These are phyloP conservation scores for Prunus armeniaca DNA, from an alignment of 306 rosid genomes.

Conservation along the genomic window DNA sequence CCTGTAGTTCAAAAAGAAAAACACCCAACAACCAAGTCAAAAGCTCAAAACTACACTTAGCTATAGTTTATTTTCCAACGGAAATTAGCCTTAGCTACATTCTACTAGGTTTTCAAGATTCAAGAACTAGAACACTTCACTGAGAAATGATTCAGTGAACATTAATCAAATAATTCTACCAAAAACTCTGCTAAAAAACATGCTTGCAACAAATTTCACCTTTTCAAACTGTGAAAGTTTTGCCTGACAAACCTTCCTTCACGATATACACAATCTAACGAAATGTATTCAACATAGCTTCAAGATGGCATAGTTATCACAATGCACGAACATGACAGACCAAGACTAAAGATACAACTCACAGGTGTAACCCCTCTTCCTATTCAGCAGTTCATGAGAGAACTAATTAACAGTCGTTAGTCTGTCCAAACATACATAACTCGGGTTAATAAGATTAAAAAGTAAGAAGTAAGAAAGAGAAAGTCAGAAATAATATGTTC, in stretches of 20 bases:
- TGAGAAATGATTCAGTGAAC: neutral
- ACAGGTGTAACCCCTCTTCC: neutral
- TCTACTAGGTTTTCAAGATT: neutral
- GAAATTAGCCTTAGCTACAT: neutral
- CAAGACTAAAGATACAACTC: neutral
- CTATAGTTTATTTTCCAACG: neutral
- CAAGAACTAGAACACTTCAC: neutral
- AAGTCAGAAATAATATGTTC: neutral
- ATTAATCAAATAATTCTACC: neutral
- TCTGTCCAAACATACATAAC: neutral
- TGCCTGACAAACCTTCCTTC: neutral
- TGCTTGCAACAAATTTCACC: neutral
- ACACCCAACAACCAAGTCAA: neutral
- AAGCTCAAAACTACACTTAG: neutral
- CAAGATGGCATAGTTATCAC: neutral
- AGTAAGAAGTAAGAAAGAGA: neutral
- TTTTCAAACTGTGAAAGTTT: neutral
- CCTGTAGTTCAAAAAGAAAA: neutral
- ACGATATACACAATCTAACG: neutral
- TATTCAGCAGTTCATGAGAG: neutral
- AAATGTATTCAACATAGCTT: neutral
- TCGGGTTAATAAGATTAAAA: neutral
- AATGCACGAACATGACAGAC: conserved; percentile 1
- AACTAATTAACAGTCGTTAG: neutral
- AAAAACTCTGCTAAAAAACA: neutral